Conservation (phyloP, 83 land plant genomes). For the Isoetes engelmannii region DNA sequence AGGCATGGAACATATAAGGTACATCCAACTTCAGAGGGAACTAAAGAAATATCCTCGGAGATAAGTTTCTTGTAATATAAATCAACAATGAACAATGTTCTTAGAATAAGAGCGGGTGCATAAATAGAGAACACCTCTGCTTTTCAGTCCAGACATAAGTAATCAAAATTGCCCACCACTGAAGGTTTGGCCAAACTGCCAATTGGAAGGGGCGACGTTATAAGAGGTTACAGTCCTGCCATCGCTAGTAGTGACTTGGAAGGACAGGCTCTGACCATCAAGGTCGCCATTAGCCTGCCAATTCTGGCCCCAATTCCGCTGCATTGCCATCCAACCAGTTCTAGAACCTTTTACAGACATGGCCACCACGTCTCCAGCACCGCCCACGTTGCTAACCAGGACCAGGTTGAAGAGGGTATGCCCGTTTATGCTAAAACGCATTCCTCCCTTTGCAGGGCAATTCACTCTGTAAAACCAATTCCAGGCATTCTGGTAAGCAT, state of each 20-base stretch:
- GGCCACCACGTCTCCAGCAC: conserved; percentile 19
- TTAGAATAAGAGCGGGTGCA: no score
- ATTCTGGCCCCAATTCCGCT: conserved; percentile 19
- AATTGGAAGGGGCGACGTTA: conserved; percentile 10
- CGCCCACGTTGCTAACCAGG: conserved; percentile 26
- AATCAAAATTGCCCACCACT: no score
- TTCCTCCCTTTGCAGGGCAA: conserved; percentile 16
- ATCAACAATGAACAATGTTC: no score
- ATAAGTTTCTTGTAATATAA: no score
- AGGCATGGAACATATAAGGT: no score
- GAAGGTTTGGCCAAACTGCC: conserved; percentile 17
- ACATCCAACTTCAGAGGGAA: no score
- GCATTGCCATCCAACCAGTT: conserved; percentile 18
- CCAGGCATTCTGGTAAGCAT: no score
- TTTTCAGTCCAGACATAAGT: no score
- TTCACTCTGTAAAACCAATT: no score
- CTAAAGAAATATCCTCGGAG: no score
- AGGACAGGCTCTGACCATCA: conserved; percentile 18
- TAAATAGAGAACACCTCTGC: no score
- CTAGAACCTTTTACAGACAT: conserved; percentile 15
- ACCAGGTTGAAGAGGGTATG: conserved; percentile 19
- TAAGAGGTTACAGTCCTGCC: not conserved
- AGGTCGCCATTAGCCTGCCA: conserved; percentile 11
- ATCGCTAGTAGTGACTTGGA: conserved; percentile 24
- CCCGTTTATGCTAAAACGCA: conserved; percentile 23